Percentiles rank a stretch among this genome's conserved stretches.
phyloP scores from a whole-genome alignment of 768 basidiomycete genomes.

The Hericium rajendrae region DNA sequence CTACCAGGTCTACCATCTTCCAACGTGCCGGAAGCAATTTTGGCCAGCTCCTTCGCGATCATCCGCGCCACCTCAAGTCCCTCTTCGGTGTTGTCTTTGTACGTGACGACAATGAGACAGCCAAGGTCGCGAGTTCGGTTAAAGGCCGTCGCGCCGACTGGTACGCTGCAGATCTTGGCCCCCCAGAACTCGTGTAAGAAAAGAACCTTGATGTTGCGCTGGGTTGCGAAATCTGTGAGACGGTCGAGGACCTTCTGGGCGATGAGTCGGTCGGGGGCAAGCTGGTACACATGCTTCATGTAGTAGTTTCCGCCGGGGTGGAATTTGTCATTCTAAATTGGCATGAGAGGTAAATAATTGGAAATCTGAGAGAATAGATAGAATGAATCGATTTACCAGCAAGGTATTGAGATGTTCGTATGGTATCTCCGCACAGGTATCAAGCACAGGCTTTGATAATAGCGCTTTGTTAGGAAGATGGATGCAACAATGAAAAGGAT shows the following conservation, averaged over 20 bases:
- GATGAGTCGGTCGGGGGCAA: background rate
- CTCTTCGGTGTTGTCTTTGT: background rate
- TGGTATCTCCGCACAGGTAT: slow-evolving; percentile 14
- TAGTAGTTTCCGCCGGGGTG: slow-evolving; percentile 7
- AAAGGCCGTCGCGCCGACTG: slow-evolving; percentile 9
- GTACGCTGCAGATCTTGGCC: slow-evolving; percentile 9
- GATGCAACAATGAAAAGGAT: background rate
- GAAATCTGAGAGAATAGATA: background rate
- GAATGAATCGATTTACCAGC: slow-evolving; percentile 3
- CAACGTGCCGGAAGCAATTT: background rate
- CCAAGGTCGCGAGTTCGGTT: slow-evolving; percentile 2
- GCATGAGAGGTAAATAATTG: background rate
- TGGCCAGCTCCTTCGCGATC: background rate
- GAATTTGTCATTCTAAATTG: slow-evolving; percentile 7
- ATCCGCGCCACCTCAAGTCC: background rate
- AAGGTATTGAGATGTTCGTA: slow-evolving; percentile 11
- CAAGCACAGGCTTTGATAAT: slow-evolving; percentile 11
- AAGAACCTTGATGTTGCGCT: background rate
- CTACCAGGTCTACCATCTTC: background rate
- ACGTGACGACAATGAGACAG: background rate
- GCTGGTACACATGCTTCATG: slow-evolving; percentile 5
- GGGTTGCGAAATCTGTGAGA: background rate
- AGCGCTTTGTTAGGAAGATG: background rate
- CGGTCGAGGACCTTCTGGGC: background rate
- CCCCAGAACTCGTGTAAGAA: slow-evolving; percentile 6